phyloP scores from a whole-genome alignment of 225 moss, liverwort and hornwort genomes.

The Pleurozium schreberi region DNA sequence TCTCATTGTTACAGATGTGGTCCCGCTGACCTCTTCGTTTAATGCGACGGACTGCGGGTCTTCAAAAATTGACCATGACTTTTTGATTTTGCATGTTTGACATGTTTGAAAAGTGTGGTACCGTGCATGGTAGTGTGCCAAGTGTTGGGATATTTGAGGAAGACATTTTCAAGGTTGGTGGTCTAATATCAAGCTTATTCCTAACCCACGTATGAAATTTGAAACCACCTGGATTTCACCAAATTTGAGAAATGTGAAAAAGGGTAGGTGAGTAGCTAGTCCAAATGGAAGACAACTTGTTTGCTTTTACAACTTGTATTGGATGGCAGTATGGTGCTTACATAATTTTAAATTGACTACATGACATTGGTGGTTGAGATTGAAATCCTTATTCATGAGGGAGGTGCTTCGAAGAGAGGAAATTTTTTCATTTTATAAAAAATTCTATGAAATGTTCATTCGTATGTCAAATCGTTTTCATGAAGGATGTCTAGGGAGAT shows the following conservation, averaged over 20 bases:
- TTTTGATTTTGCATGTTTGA: neutral
- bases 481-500: neutral
- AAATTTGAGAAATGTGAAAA: neutral
- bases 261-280: too few species aligned
- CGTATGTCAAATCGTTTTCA: neutral
- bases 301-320: neutral
- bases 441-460: neutral
- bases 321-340: neutral
- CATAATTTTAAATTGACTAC: neutral
- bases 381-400: neutral
- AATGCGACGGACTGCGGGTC: neutral
- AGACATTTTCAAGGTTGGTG: neutral
- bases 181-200: neutral
- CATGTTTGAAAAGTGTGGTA: neutral
- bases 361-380: neutral
- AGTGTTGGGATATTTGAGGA: neutral
- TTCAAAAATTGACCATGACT: neutral
- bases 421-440: neutral
- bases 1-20: neutral
- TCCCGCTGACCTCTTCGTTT: neutral
- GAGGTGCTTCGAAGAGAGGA: neutral
- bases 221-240: neutral
- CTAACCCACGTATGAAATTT: neutral
- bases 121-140: neutral
- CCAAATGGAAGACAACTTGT: too few species aligned